Conservation (phyloP, 1,284 basidiomycete species). For the Cutaneotrichosporon sp. region DNA sequence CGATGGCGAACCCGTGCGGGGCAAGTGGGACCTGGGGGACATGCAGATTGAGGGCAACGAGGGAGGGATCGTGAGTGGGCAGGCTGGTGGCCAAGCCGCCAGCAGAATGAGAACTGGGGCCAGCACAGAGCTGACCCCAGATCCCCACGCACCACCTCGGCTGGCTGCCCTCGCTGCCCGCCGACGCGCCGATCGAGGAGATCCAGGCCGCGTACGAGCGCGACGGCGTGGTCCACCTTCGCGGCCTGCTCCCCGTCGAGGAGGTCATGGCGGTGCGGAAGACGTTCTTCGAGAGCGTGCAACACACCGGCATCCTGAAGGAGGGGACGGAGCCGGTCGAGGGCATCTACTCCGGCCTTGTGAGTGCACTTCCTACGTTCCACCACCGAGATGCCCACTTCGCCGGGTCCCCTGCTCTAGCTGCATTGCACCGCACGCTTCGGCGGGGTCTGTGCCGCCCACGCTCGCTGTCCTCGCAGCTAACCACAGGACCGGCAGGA, state of each 20-base stretch:
- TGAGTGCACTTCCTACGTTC: too few species aligned
- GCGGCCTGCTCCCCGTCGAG: slow-evolving; percentile 15
- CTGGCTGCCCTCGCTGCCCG: slow-evolving; percentile 23
- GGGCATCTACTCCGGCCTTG: slow-evolving; percentile 19
- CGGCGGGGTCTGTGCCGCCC: too few species aligned
- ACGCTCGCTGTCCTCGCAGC: neutral
- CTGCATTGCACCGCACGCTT: too few species aligned
- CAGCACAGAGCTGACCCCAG: slow-evolving; percentile 5
- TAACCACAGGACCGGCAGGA: neutral
- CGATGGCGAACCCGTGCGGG: slow-evolving; percentile 9
- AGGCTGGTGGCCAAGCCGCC: neutral
- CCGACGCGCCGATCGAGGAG: slow-evolving; percentile 17
- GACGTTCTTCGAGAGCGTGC: slow-evolving; percentile 19
- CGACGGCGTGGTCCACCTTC: slow-evolving; percentile 25
- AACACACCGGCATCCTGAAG: slow-evolving; percentile 16
- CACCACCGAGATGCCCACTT: too few species aligned
- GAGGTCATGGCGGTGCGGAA: slow-evolving; percentile 9
- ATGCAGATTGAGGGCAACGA: slow-evolving; percentile 23
- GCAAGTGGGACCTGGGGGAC: slow-evolving; percentile 13
- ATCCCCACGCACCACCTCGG: slow-evolving; percentile 19
- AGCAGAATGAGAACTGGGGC: neutral
- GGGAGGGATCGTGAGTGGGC: slow-evolving; percentile 16
- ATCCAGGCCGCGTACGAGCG: slow-evolving; percentile 21
- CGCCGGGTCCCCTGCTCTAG: too few species aligned
- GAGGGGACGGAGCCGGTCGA: slow-evolving; percentile 19